phyloP scores from a whole-genome alignment of 768 basidiomycete genomes.

The Mycena albidolilacea region DNA sequence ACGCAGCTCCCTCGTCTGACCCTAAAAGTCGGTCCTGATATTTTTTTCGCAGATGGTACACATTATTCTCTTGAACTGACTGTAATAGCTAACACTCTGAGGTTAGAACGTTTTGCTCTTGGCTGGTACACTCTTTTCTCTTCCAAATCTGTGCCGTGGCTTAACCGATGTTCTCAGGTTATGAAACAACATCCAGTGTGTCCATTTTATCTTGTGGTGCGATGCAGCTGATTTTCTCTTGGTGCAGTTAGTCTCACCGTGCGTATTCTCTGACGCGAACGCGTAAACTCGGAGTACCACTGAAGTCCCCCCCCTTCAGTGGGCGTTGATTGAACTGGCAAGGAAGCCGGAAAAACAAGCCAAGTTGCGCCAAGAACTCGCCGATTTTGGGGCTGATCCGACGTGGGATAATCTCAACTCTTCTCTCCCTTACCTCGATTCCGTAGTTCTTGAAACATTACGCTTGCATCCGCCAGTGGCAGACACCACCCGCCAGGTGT shows the following conservation, averaged over 20 bases:
- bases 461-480: slow-evolving; percentile 54
- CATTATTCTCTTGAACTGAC: not conserved
- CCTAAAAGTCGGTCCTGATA: not conserved
- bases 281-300: too few relatives aligned
- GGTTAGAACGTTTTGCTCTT: slow-evolving; percentile 54
- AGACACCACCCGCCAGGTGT: slow-evolving; percentile 52
- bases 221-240: too few relatives aligned
- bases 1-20: not conserved
- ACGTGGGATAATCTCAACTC: slow-evolving; percentile 57
- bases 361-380: slow-evolving; percentile 52
- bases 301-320: slow-evolving; percentile 33
- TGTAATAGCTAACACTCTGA: not conserved
- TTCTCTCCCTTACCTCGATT: slow-evolving; percentile 57
- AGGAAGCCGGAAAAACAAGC: slow-evolving; percentile 48
- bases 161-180: slow-evolving; percentile 46
- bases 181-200: slow-evolving; percentile 54
- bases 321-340: slow-evolving; percentile 56
- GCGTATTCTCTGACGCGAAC: not conserved
- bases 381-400: slow-evolving; percentile 46
- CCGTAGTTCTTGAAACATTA: slow-evolving; percentile 56
- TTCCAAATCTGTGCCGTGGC: not conserved
- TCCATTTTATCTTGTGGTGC: too few relatives aligned
- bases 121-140: slow-evolving; percentile 24
- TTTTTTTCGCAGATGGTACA: slow-evolving; percentile 11
- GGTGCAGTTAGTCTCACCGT: slow-evolving; percentile 34